These are phyloP conservation scores for Viridothelium virens DNA, from an alignment of 495 filamentous ascomycete genomes.

Conservation along the genomic window DNA sequence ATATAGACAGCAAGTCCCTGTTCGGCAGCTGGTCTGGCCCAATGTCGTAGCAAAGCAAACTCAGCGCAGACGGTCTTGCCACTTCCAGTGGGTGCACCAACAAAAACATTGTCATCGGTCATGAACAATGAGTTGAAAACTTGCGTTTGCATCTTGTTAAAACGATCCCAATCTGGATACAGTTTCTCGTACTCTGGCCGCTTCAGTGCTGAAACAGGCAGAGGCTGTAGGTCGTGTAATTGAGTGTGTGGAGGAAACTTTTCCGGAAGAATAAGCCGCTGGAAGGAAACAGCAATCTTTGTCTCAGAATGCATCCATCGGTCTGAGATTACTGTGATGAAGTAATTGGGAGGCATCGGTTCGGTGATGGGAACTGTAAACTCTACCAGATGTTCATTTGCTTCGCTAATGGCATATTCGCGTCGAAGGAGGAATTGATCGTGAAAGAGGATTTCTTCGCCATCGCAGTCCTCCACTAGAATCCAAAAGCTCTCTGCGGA, in stretches of 20 bases:
- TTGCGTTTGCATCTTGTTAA: conserved; percentile 97
- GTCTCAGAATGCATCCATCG: conserved; percentile 98
- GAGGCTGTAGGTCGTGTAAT: conserved; percentile 79
- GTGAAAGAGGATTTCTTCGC: conserved; percentile 91
- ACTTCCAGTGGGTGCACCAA: conserved; percentile 83
- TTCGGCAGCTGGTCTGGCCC: conserved; percentile 52
- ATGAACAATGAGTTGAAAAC: conserved; percentile 88
- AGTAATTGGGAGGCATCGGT: conserved; percentile 97
- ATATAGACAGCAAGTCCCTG: conserved; percentile 83
- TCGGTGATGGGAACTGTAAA: conserved; percentile 95
- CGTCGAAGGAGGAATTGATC: conserved; percentile 88
- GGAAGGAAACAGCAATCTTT: conserved; percentile 85
- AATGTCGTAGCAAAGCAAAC: conserved; percentile 82
- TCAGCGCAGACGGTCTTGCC: conserved; percentile 97
- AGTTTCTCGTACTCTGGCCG: conserved; percentile 70
- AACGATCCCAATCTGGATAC: conserved; percentile 78
- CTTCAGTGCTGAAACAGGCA: conserved; percentile 83
- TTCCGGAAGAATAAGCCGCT: conserved; percentile 87
- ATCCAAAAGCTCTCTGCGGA: conserved; percentile 92
- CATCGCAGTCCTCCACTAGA: conserved; percentile 92
- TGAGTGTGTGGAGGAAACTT: conserved; percentile 93
- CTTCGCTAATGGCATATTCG: conserved; percentile 69
- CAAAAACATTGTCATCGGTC: conserved; percentile 84
- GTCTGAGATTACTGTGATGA: conserved; percentile 88
- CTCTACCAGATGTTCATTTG: conserved; percentile 93